Base-by-base conservation (phyloP, 2,329 filamentous ascomycete species). In the Ambrosiella xylebori region DNA sequence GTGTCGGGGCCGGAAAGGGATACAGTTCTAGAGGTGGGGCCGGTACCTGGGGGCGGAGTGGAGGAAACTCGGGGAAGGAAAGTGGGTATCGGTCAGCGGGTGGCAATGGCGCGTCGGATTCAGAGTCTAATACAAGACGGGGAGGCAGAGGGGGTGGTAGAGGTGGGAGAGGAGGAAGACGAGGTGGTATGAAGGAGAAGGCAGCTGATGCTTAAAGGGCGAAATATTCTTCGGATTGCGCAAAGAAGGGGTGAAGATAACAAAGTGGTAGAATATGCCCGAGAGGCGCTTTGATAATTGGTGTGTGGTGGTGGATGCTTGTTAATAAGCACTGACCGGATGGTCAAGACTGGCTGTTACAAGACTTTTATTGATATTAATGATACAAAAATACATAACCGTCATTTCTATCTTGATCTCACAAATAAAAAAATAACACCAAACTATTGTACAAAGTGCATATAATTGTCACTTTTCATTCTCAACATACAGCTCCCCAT, bases 31-130 rank as follows among this genome's bases (percentile, higher is more conserved):
- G 86, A 53, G 82, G 82, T 56, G 82, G 82, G 57, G 80, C 81
- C 40, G 81, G 81, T 52, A 83, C 75, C 64, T 85, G 81, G 81
- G 82, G 82, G 52, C 78, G 75, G 66, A 85, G 78, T 68, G 74
- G 75, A 63, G 78, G 85, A 53, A 80, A 84, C 57, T 80, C 81
- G 54, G 70, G 69, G 58, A 70, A 72, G 52, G 78, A 79, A 59
- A 86, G 85, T 64, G 88, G 88, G 61, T 95, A 95, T 73, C 84
- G 88, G 64, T 94, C 88, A 17, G 86, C 85, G 58, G 86, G 82
- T 57, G 61, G 61, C 7, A 58, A 70, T 56, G 88, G 87, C 60
- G 90, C 87, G 61, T 85, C 82, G 66, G 84, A 81, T 63, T 80
- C 78, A 40, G 79, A 81, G 65, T 78, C 76, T 59, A 78, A 75